Evolutionary conservation across 805 yeast species (phyloP).

Genomic region (Brettanomyces naardenensis): DNA sequence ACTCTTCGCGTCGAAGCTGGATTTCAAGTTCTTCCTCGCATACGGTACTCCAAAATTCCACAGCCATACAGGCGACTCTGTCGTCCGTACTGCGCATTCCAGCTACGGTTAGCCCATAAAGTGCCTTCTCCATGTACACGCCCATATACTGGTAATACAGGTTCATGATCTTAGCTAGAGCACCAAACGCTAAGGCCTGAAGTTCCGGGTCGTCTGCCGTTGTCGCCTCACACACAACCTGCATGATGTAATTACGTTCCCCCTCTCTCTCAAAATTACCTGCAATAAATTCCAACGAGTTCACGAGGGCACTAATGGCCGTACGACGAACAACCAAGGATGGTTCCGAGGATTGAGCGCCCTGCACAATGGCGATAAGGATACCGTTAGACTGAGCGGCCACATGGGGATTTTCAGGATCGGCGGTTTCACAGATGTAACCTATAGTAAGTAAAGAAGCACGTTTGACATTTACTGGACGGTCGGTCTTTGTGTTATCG

Average conservation of each 20-base stretch:
- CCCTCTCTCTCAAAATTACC: constrained; percentile 87
- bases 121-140: constrained; percentile 94
- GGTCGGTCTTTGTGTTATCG: constrained; percentile 73
- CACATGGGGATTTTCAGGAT: constrained; percentile 70
- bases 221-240: constrained; percentile 98
- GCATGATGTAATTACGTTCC: constrained; percentile 96
- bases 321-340: constrained; percentile 71
- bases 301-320: constrained; percentile 86
- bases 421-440: constrained; percentile 91
- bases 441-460: constrained; percentile 88
- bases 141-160: constrained; percentile 85
- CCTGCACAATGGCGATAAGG: constrained; percentile 92
- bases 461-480: constrained; percentile 73
- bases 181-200: constrained; percentile 94
- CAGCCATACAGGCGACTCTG: constrained; percentile 94
- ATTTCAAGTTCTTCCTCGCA: constrained; percentile 94
- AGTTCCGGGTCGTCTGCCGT: constrained; percentile 75
- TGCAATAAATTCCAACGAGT: constrained; percentile 83
- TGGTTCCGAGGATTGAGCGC: constrained; percentile 81
- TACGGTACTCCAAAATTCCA: constrained; percentile 99
- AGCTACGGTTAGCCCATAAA: constrained; percentile 78
- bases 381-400: constrained; percentile 85
- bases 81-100: constrained; percentile 86
- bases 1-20: constrained; percentile 58
- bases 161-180: constrained; percentile 86